These are phyloP conservation scores for Ailanthus altissimus DNA, from an alignment of 345 rosid genomes.

Conservation along the genomic window DNA sequence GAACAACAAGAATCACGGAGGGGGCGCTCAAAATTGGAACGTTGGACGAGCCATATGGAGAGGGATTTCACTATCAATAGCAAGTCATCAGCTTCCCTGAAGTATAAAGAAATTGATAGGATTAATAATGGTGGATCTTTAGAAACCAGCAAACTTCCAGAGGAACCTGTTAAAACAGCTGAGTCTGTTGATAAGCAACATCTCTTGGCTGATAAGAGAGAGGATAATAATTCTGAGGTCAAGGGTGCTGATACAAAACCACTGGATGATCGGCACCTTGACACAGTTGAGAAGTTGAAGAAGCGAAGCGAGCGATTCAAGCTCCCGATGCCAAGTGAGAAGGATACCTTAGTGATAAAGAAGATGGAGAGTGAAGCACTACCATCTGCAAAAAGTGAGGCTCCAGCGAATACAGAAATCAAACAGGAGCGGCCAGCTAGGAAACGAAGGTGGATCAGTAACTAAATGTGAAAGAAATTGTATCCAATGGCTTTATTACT, in stretches of 20 bases:
- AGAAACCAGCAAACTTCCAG: slow-evolving; percentile 35
- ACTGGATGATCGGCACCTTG: slow-evolving; percentile 68
- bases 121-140: slow-evolving; percentile 41
- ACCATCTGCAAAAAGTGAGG: slow-evolving; percentile 56
- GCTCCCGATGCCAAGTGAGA: slow-evolving; percentile 87
- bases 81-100: slow-evolving; percentile 66
- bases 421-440: slow-evolving; percentile 91
- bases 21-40: slow-evolving; percentile 89
- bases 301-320: slow-evolving; percentile 98
- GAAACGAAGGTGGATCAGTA: slow-evolving; percentile 85
- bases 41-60: slow-evolving; percentile 95
- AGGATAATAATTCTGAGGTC: slow-evolving; percentile 45
- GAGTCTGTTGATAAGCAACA: slow-evolving; percentile 45
- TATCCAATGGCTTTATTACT: slow-evolving; percentile 9
- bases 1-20: slow-evolving; percentile 75
- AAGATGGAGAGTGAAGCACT: slow-evolving; percentile 61
- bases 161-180: slow-evolving; percentile 39
- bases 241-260: slow-evolving; percentile 60
- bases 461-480: slow-evolving; percentile 31
- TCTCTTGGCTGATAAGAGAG: slow-evolving; percentile 46
- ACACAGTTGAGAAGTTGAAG: slow-evolving; percentile 96
- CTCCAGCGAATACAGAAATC: slow-evolving; percentile 62
- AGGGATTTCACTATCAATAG: slow-evolving; percentile 56
- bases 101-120: slow-evolving; percentile 57
- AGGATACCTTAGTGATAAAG: slow-evolving; percentile 54